Percentiles rank a stretch among this genome's conserved stretches.
phyloP scores from a whole-genome alignment of 2,329 filamentous ascomycete species.

The Xylariaceae sp. region DNA sequence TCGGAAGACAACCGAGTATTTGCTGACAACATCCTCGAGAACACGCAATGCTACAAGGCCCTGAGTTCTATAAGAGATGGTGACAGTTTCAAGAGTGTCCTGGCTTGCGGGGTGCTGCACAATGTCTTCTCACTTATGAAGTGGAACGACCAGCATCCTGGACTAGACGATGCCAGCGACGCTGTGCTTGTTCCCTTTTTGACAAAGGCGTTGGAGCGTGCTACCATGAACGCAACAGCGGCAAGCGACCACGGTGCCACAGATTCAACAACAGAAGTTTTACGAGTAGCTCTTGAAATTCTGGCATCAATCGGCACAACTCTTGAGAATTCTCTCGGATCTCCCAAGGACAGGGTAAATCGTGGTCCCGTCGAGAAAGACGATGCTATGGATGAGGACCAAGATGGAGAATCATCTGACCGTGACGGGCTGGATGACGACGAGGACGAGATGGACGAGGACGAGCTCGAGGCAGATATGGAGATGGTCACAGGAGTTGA shows the following conservation, averaged over 20 bases:
- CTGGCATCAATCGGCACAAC: constrained; percentile 61
- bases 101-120: constrained; percentile 59
- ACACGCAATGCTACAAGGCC: constrained; percentile 45
- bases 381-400: constrained; percentile 35
- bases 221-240: constrained; percentile 24
- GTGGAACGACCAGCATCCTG: constrained; percentile 49
- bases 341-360: constrained; percentile 36
- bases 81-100: constrained; percentile 46
- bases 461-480: constrained; percentile 61
- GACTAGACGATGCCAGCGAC: constrained; percentile 47
- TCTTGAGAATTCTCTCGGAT: constrained; percentile 49
- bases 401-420: constrained; percentile 32
- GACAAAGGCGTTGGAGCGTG: constrained; percentile 35
- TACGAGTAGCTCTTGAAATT: constrained; percentile 57
- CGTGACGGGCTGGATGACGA: constrained; percentile 38
- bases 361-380: constrained; percentile 37
- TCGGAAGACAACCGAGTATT: constrained; percentile 57
- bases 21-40: constrained; percentile 49
- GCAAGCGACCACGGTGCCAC: constrained; percentile 27
- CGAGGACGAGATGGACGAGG: constrained; percentile 52
- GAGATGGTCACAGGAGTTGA: constrained; percentile 55
- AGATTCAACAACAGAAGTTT: constrained; percentile 41
- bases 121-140: constrained; percentile 54
- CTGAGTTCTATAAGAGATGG: constrained; percentile 47
- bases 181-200: constrained; percentile 47